Evolutionary conservation across 306 rosid genomes (phyloP).

Genomic region (Senna tora): DNA sequence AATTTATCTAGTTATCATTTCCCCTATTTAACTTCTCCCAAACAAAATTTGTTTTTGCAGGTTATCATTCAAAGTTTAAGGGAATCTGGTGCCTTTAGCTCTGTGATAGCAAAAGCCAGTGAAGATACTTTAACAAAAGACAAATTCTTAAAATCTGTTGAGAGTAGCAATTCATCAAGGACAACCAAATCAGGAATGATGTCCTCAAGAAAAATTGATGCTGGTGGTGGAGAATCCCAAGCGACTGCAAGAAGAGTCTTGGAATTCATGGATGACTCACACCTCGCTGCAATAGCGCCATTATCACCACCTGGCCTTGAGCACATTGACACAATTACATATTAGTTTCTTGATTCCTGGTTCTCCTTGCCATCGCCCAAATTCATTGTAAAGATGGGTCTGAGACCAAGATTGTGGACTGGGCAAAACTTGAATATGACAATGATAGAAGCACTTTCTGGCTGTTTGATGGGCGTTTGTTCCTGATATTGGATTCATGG

Average conservation of each 20-base stretch:
- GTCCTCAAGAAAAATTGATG: constrained; percentile 69
- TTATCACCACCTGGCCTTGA: constrained; percentile 69
- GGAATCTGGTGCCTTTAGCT: constrained; percentile 76
- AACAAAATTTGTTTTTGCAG: constrained; percentile 47
- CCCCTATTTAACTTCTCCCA: constrained; percentile 7
- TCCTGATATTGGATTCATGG: constrained; percentile 42
- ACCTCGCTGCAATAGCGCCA: constrained; percentile 75
- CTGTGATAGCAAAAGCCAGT: constrained; percentile 66
- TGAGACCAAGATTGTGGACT: constrained; percentile 33
- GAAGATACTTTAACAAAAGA: constrained; percentile 62
- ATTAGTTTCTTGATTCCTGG: constrained; percentile 24
- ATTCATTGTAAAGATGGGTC: constrained; percentile 38
- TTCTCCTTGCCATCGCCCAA: constrained; percentile 40
- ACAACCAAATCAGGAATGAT: constrained; percentile 44
- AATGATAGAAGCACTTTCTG: constrained; percentile 47
- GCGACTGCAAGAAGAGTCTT: constrained; percentile 68
- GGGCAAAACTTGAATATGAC: constrained; percentile 32
- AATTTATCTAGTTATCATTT: constrained; percentile 12
- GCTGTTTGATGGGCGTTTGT: constrained; percentile 43
- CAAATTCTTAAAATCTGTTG: constrained; percentile 63
- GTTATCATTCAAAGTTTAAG: constrained; percentile 77
- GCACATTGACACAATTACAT: constrained; percentile 37
- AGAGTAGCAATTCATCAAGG: constrained; percentile 74
- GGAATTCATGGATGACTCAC: constrained; percentile 51
- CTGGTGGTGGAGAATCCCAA: constrained; percentile 53